phyloP scores from a whole-genome alignment of 768 basidiomycete genomes.

The Macrocybe gigantea region DNA sequence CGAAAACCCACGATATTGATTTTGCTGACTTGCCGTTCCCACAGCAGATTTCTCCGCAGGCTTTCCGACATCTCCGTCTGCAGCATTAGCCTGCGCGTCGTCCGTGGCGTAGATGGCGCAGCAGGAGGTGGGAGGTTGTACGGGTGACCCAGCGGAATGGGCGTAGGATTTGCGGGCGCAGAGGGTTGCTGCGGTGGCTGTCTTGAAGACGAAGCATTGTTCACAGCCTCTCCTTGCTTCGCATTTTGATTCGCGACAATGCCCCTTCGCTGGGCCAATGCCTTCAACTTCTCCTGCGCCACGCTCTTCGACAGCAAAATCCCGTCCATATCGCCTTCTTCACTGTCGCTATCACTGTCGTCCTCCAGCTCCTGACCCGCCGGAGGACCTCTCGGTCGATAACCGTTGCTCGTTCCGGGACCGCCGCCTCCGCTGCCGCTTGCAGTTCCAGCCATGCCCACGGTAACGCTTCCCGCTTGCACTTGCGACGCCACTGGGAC shows the following conservation, averaged over 20 bases:
- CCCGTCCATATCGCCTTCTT: conserved; percentile 30
- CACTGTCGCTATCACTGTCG: conserved; percentile 50
- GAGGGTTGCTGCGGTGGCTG: conserved; percentile 8
- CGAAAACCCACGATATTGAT: conserved; percentile 35
- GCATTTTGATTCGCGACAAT: conserved; percentile 10
- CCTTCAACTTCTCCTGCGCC: conserved; percentile 61
- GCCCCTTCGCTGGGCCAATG: conserved; percentile 44
- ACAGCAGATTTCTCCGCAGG: conserved; percentile 71
- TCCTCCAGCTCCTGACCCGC: conserved; percentile 64
- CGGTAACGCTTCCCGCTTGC: conserved; percentile 22
- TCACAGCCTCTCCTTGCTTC: not conserved
- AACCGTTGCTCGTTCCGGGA: conserved; percentile 26
- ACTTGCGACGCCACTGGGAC: conserved; percentile 45
- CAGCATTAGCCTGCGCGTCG: conserved; percentile 81
- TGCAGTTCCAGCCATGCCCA: conserved; percentile 6
- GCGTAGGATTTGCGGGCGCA: conserved; percentile 27
- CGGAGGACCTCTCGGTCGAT: conserved; percentile 63
- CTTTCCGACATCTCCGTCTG: conserved; percentile 83
- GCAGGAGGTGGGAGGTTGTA: conserved; percentile 67
- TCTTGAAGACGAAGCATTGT: not conserved
- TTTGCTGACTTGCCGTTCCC: conserved; percentile 68
- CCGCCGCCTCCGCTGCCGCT: conserved; percentile 9
- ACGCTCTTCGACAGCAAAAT: conserved; percentile 61
- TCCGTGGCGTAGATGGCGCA: conserved; percentile 75
- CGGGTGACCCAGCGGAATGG: conserved; percentile 59